Conservation (phyloP, 2,329 filamentous ascomycete genomes). For the Neofusicoccum parvum region DNA sequence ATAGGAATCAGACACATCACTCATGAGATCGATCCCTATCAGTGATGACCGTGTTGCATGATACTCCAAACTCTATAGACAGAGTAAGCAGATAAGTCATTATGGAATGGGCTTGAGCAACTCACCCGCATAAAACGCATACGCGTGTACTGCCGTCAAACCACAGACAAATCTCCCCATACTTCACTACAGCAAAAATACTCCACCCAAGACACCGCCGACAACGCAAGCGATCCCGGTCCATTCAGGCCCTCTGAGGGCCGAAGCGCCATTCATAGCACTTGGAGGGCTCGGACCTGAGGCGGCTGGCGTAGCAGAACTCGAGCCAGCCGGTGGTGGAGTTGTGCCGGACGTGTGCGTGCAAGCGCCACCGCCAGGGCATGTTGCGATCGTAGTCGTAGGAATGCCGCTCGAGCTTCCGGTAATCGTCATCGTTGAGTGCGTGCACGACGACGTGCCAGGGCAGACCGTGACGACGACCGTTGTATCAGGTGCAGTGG, state of each 20-base stretch:
- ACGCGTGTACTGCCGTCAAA: neutral
- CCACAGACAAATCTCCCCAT: neutral
- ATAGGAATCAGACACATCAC: too few relatives aligned
- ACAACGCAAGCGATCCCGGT: neutral
- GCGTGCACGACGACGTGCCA: neutral
- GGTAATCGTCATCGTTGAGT: neutral
- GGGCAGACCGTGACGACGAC: conserved; percentile 1
- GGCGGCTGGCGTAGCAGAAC: neutral
- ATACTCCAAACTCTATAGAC: too few relatives aligned
- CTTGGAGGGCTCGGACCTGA: neutral
- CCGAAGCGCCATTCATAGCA: neutral
- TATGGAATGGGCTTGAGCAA: neutral
- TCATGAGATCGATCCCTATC: too few relatives aligned
- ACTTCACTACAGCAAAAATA: neutral
- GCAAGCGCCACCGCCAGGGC: neutral
- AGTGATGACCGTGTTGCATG: too few relatives aligned
- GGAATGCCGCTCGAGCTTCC: neutral
- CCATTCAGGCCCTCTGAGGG: neutral
- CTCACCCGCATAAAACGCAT: neutral
- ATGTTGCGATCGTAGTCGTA: neutral
- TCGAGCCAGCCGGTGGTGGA: neutral
- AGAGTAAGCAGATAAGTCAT: too few relatives aligned
- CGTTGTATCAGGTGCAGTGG: neutral
- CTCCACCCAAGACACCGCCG: neutral
- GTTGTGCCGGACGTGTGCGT: neutral